Base-by-base conservation (phyloP, 768 basidiomycete species). In the Pleurotus platypus region DNA sequence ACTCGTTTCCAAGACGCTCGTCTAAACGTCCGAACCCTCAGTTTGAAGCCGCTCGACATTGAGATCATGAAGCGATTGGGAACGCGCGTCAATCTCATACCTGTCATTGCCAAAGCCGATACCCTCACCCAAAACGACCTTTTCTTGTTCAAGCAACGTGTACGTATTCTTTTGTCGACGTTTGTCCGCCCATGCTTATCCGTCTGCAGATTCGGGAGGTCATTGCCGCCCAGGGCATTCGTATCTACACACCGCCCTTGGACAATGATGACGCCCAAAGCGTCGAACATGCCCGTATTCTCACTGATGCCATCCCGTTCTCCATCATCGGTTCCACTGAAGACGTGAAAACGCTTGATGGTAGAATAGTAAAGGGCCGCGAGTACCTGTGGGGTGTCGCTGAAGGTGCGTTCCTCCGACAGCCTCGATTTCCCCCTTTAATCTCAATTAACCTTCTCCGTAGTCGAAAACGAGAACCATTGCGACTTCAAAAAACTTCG, bases 311-410 rank as follows among this genome's bases (percentile, higher is more conserved):
- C 12, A 96, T 97, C 75, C 97, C 97, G 0, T 98, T 98, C 78
- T 97, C 95, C 18, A 98, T 99, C 73, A 98, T 99, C 66, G 97
- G 97, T 30, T 94, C 90, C 20, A 98, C 92, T 0, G 87, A 95
- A 67, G 96, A 99, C 62, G 96, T 99, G 47, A 83, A 84, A 65
- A 98, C 93, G 3, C 75, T 80, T 20, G 96, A 98, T 68, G 97
- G 97, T 9, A 85, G 94, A 57, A 74, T 84, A 35, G 97, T 99
- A 68, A 98, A 98, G 75, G 97, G 97, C 46, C 87, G 97, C 65
- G 92, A 98, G 73, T 99, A 99, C 70, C 85, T 96, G 12, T 99
- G 97, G 97, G 97, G 97, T 80, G 94, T 99, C n/a, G 97, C 97
- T 7, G 97, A 99, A 80, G 92, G 92, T 92, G 78, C 72, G 22